Base-by-base conservation (phyloP, 2,329 filamentous ascomycete species). In the Alternaria sp. region DNA sequence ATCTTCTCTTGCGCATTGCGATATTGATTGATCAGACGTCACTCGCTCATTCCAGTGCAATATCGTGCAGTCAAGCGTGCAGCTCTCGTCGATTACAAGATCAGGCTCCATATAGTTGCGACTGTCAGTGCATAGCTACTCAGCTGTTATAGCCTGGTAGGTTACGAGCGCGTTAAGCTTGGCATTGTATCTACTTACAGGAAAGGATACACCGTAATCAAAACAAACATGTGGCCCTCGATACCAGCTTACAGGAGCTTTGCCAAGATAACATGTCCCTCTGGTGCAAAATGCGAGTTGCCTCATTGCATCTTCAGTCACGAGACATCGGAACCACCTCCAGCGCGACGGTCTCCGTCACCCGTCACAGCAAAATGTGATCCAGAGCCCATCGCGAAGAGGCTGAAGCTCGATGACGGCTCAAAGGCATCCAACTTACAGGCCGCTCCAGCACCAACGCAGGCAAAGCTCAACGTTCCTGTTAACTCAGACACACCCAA, bases 301-400 rank as follows among this genome's bases (percentile, higher is more conserved):
- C 78, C 84, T 14, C 82, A 83, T 63, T 90, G 87, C 77, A 83
- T 89, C 20, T 90, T 89, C 75, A 80, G 78, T 12, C 87, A 89
- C 74, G 73, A 82, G 54, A 54, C 69, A 14, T n/a, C 54, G 36
- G 66, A 59, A 39, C 9, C 59, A 36, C 54, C 61, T 39, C 44
- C 42, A 28, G 32, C 46, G 22, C 51, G 30, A 3, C 36, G 59
- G 11, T 48, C 54, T 11, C 51, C 55, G 26, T 28, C 60, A 18
- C 28, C 51, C 38, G 59, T n/a, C 20, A 32, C 49, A 18, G 34
- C 46, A 34, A 12, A 48, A 18, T 8, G 44, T 46, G 65, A 54
- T 32, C 38, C 41, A 30, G 62, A 64, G 57, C 67, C 66, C 34
- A 64, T 67, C 36, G 43, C 66, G 12, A 79, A 79, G 57, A 72